Evolutionary conservation across 257 asterid species (phyloP).

Genomic region (Scutellaria barbata): DNA sequence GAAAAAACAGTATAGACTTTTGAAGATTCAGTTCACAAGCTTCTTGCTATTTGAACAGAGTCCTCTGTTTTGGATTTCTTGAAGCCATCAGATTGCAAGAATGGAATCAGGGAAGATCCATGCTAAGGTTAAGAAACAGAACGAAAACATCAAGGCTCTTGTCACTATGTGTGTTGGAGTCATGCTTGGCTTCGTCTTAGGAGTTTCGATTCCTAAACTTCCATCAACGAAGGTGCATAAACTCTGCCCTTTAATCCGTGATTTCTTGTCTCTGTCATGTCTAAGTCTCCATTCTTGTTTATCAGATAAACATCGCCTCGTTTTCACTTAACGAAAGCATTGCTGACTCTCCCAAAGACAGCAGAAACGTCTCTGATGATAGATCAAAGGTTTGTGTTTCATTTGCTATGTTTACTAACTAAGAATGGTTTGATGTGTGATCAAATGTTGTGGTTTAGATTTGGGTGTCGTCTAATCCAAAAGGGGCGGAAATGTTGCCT

Average conservation of each 20-base stretch:
- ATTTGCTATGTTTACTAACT: slow-evolving; percentile 3
- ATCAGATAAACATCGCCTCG: slow-evolving; percentile 61
- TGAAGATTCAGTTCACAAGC: not conserved
- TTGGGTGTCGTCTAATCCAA: slow-evolving; percentile 81
- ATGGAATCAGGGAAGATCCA: slow-evolving; percentile 46
- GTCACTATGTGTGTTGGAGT: slow-evolving; percentile 56
- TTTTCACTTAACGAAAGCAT: slow-evolving; percentile 40
- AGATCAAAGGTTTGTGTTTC: slow-evolving; percentile 54
- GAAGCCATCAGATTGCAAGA: slow-evolving; percentile 26
- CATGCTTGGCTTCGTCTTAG: slow-evolving; percentile 70
- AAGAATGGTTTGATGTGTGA: not conserved
- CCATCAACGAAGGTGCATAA: slow-evolving; percentile 59
- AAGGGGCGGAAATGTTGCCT: slow-evolving; percentile 84
- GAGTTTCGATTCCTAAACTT: slow-evolving; percentile 61
- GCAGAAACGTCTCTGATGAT: slow-evolving; percentile 35
- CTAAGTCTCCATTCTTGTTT: slow-evolving; percentile 27
- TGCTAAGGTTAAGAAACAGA: slow-evolving; percentile 52
- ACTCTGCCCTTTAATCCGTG: not conserved
- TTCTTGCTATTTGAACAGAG: not conserved
- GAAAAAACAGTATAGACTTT: slow-evolving; percentile 18
- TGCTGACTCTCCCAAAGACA: slow-evolving; percentile 34
- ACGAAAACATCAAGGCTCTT: slow-evolving; percentile 52
- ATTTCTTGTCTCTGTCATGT: not conserved
- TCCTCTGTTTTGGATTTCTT: not conserved
- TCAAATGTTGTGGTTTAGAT: slow-evolving; percentile 28